Percentiles rank a stretch among this genome's conserved stretches.
phyloP scores from a whole-genome alignment of 2,329 filamentous ascomycete genomes.

The Colletotrichum orchidophilum region DNA sequence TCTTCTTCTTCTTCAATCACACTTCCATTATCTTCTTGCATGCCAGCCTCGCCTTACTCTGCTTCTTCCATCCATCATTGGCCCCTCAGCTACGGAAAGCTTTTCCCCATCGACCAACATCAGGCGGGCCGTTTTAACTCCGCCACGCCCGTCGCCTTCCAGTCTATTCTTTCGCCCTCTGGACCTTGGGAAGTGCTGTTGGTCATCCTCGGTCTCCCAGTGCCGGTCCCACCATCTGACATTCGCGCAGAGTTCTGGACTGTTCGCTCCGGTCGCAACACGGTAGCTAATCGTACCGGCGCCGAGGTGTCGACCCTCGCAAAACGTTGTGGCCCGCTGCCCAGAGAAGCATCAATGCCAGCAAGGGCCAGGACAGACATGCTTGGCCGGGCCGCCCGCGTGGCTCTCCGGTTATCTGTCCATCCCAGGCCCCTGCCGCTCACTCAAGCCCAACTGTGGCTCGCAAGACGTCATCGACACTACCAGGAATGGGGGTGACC shows the following conservation, averaged over 20 bases:
- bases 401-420: neutral
- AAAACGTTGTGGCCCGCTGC: neutral
- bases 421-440: neutral
- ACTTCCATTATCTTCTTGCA: neutral
- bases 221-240: neutral
- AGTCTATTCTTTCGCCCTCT: neutral
- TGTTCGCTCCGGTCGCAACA: neutral
- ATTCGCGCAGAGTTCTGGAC: neutral
- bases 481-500: neutral
- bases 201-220: neutral
- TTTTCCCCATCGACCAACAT: neutral
- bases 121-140: neutral
- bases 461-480: slow-evolving; percentile 16
- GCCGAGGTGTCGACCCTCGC: neutral
- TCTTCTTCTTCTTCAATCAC: neutral
- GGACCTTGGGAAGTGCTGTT: neutral
- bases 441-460: neutral
- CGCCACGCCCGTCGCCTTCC: neutral
- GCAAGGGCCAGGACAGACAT: neutral
- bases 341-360: neutral
- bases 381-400: neutral
- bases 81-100: neutral
- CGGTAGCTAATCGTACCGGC: neutral
- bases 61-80: neutral
- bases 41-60: neutral